Evolutionary conservation across 2,329 filamentous ascomycete genomes (phyloP).

Genomic region (Ramichloridium luteum): DNA sequence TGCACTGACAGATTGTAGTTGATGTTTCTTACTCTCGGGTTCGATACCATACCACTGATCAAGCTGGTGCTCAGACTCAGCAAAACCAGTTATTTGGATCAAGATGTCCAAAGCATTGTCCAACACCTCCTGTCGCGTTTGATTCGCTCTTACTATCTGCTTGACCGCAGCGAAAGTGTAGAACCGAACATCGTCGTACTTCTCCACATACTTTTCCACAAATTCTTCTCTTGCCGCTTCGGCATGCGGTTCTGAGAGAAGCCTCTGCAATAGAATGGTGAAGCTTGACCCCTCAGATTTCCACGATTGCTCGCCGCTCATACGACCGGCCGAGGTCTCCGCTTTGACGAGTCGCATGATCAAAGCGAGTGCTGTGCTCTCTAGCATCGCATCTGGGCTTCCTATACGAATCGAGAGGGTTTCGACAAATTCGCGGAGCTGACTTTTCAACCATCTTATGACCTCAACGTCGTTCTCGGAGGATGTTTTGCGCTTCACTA

Average conservation of each 20-base stretch:
- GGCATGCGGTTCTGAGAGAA: constrained; percentile 48
- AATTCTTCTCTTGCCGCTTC: constrained; percentile 59
- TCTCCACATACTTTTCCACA: constrained; percentile 61
- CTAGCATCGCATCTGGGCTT: constrained; percentile 46
- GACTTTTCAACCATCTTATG: constrained; percentile 64
- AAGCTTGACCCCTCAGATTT: constrained; percentile 49
- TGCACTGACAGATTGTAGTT: constrained; percentile 50
- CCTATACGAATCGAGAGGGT: constrained; percentile 47
- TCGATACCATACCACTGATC: constrained; percentile 54
- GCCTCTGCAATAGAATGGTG: constrained; percentile 46
- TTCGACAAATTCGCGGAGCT: constrained; percentile 52
- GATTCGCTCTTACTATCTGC: constrained; percentile 32
- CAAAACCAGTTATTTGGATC: constrained; percentile 56
- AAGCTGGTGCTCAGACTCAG: constrained; percentile 53
- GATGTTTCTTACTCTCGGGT: constrained; percentile 56
- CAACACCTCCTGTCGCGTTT: constrained; percentile 29
- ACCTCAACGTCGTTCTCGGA: constrained; percentile 65
- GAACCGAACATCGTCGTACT: constrained; percentile 74
- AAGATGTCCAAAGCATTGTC: constrained; percentile 51
- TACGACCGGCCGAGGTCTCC: constrained; percentile 47
- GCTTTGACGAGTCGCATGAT: constrained; percentile 76
- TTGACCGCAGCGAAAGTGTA: constrained; percentile 65
- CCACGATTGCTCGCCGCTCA: constrained; percentile 50
- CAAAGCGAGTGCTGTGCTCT: constrained; percentile 61
- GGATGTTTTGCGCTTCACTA: constrained; percentile 52